Evolutionary conservation across 352 stramenopile genomes (phyloP), one percentile per base, ranked within the genome.

Genomic region (Ophiocytium majus): DNA sequence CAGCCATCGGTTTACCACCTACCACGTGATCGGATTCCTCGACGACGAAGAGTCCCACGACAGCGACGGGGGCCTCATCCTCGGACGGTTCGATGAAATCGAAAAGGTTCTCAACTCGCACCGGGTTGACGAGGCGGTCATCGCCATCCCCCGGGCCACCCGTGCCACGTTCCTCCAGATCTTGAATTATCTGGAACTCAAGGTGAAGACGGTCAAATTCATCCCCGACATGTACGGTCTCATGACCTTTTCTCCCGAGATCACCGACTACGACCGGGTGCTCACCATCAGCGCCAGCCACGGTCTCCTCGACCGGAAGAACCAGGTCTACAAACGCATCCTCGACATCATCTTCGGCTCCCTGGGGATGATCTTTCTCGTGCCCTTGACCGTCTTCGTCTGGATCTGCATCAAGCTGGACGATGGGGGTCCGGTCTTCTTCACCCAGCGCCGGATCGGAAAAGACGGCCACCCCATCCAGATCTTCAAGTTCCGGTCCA

Each of bases 401-500:
- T n/a, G n/a, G n/a, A n/a, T n/a, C n/a, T n/a, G n/a, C n/a, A 71
- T 71, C 23, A 71, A 71, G 57, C 28, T 71, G 28, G 57, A 71
- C 28, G 23, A 23, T 23, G 19, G 57, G 57, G 57, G 57, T 23
- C 57, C 57, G 23, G 57, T 71, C 28, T 71, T 71, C 57, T 71
- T 71, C 28, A 23, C 28, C 19, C 57, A 71, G 57, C 19, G 28
- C 23, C 57, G 57, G 28, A 23, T 28, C 19, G 57, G 57, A 23
- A 71, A 23, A 23, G 23, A 23, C 23, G 28, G 28, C 57, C 23
- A 71, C 23, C 28, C 57, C 57, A 23, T 71, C 28, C 23, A 71
- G 28, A 23, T 23, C 57, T 71, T 71, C 28, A 71, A 71, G 57
- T 71, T 71, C 57, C 57, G 57, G 28, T 23, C 57, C 57, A 71